Evolutionary conservation across 352 stramenopile species (phyloP), one percentile per base, ranked within the genome.

Genomic region (Phytopythium ostracodes): DNA sequence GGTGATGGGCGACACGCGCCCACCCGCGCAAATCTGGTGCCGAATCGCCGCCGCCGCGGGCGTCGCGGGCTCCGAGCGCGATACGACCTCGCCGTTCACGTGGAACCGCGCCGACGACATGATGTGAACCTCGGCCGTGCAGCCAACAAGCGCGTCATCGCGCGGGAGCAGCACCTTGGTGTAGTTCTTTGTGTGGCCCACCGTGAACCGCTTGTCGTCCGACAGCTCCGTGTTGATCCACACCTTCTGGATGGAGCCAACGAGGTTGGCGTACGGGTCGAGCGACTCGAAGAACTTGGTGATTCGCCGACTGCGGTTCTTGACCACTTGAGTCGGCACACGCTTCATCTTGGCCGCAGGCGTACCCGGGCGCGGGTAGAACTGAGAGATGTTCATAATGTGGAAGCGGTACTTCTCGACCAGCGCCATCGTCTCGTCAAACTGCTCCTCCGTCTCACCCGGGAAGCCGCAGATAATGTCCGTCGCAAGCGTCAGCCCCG

Each of bases 381-480:
- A 98, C 67, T 97, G 87, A 35, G 90, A 97, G 65, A 98, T 98
- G 68, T 98, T 98, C 69, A 96, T 88, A 60, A 97, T 92, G 63
- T 90, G 76, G 62, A 98, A 96, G 40, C 77, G 73, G 64, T 97
- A 97, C 40, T 95, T 80, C 47, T 88, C 73, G 18, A 97, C 77
- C 11, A 98, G 77, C 59, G 71, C 65, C 77, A 97, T 89, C 9
- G 91, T 98, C 64, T 92, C 72, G 40, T 92, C 76, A 63, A 97
- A 97, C 44, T 98, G 77, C 36, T 81, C 77, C 44, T 98, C 89
- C 0, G 80, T 96, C 73, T 98, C 92, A 15, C 77, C 76, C 11
- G 90, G 87, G 64, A 98, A 98, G 29, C 92, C 92, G 42, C 92
- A 97, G 62, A 98, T 98, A 59, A 98, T 96, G 68, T 98, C 92